These are phyloP conservation scores for Phytophthora fragariaefolia DNA, from an alignment of 352 stramenopile genomes.

Conservation along the genomic window DNA sequence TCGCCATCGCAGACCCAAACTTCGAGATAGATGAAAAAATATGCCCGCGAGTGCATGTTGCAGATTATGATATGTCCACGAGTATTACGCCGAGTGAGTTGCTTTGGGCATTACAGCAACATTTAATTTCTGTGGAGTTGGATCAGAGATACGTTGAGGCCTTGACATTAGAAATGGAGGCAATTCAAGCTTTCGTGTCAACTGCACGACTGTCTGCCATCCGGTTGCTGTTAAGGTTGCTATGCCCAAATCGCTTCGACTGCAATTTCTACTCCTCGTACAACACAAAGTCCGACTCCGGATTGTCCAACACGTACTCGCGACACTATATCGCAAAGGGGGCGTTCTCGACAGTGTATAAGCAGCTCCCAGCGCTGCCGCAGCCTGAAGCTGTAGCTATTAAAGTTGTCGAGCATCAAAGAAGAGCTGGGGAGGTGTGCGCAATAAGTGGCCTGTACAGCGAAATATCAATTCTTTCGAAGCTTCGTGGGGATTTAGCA, in stretches of 20 bases:
- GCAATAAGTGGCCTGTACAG: constrained; percentile 55
- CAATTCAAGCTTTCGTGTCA: constrained; percentile 33
- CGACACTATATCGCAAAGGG: constrained; percentile 57
- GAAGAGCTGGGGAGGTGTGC: constrained; percentile 47
- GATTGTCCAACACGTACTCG: not conserved
- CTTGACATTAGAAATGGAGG: constrained; percentile 42
- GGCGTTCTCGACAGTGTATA: constrained; percentile 57
- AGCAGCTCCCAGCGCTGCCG: constrained; percentile 30
- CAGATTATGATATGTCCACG: not conserved
- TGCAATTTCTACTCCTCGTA: constrained; percentile 40
- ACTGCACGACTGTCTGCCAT: constrained; percentile 36
- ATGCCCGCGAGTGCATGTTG: constrained; percentile 46
- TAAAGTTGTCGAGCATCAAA: constrained; percentile 61
- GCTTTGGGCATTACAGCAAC: constrained; percentile 54
- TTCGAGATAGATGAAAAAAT: constrained; percentile 45
- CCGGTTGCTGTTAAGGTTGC: constrained; percentile 43
- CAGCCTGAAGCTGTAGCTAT: constrained; percentile 39
- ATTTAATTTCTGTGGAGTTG: constrained; percentile 31
- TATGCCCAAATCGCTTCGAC: constrained; percentile 52
- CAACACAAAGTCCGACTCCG: not conserved
- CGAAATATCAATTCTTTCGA: constrained; percentile 59
- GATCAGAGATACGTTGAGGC: constrained; percentile 32
- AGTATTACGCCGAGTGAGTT: constrained; percentile 29
- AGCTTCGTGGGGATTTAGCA: constrained; percentile 50
- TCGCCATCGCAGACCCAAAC: constrained; percentile 42